Conservation (phyloP, 2,329 filamentous ascomycete genomes). For the Scopulariopsis brevicaulis region DNA sequence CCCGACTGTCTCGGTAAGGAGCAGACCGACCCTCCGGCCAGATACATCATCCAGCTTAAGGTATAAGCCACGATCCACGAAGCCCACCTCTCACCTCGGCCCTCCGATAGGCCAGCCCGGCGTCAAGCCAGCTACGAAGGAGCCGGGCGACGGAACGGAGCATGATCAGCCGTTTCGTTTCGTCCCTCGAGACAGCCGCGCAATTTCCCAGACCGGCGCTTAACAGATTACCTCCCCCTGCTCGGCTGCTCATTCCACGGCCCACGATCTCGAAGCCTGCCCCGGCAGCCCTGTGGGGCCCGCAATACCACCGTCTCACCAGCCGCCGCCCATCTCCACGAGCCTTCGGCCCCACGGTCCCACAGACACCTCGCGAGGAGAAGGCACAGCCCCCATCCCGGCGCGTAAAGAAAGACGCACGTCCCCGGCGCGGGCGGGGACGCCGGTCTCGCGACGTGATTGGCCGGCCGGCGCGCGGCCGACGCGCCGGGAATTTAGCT, state of each 20-base stretch:
- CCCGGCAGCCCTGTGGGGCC: neutral
- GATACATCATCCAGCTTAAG: too few relatives aligned
- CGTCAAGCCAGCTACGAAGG: neutral
- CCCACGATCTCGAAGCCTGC: neutral
- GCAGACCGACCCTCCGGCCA: too few relatives aligned
- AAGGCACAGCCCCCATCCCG: conserved; percentile 1
- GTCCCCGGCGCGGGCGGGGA: neutral
- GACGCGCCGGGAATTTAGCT: neutral
- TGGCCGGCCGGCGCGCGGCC: neutral
- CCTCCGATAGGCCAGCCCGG: neutral
- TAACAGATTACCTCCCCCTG: neutral
- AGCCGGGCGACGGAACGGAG: too few relatives aligned
- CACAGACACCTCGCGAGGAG: neutral
- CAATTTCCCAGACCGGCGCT: neutral
- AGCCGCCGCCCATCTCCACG: conserved; percentile 6
- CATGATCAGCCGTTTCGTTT: neutral
- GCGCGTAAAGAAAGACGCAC: neutral
- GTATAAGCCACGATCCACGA: too few relatives aligned
- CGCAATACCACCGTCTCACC: neutral
- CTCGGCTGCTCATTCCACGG: neutral
- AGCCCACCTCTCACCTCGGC: neutral
- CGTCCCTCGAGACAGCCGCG: neutral
- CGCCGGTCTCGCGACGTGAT: neutral
- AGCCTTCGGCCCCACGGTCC: neutral
- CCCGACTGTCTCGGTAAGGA: too few relatives aligned